Percentiles rank a stretch among this genome's conserved stretches.
Conservation (phyloP, 495 filamentous ascomycete species). For the Pyrenula aspistea region DNA sequence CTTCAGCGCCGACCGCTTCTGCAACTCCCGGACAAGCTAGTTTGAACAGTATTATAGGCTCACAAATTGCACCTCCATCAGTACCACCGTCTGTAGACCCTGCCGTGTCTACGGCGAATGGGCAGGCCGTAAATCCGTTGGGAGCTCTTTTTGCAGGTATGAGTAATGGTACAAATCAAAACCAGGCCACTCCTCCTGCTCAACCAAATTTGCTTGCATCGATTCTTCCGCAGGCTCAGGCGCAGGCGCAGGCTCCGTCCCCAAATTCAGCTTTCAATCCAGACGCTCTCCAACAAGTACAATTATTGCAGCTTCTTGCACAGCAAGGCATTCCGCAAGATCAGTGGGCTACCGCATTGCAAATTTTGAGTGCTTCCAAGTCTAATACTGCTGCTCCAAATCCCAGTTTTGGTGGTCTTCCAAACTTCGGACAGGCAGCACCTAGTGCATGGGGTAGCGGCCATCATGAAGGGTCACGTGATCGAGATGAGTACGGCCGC, state of each 20-base stretch:
- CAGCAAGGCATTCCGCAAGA: slow-evolving; percentile 49
- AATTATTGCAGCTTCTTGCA: slow-evolving; percentile 45
- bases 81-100: slow-evolving; percentile 35
- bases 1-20: slow-evolving; percentile 43
- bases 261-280: slow-evolving; percentile 19
- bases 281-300: slow-evolving; percentile 51
- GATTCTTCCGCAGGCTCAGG: slow-evolving; percentile 29
- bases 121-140: slow-evolving; percentile 51
- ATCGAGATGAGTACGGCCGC: slow-evolving; percentile 44
- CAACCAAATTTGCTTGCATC: slow-evolving; percentile 34
- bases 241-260: slow-evolving; percentile 16
- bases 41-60: slow-evolving; percentile 43
- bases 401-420: slow-evolving; percentile 18
- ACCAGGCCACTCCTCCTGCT: slow-evolving; percentile 22
- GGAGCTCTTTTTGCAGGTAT: slow-evolving; percentile 37
- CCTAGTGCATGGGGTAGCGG: slow-evolving; percentile 22
- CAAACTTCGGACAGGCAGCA: slow-evolving; percentile 5
- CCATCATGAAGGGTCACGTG: slow-evolving; percentile 40
- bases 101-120: slow-evolving; percentile 26
- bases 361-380: slow-evolving; percentile 31
- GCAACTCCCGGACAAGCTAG: slow-evolving; percentile 35
- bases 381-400: slow-evolving; percentile 9
- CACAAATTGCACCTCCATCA: slow-evolving; percentile 30
- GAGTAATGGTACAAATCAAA: slow-evolving; percentile 31
- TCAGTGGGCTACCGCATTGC: slow-evolving; percentile 43